Conservation (phyloP, 257 asterid genomes). For the Handroanthus guayacan region DNA sequence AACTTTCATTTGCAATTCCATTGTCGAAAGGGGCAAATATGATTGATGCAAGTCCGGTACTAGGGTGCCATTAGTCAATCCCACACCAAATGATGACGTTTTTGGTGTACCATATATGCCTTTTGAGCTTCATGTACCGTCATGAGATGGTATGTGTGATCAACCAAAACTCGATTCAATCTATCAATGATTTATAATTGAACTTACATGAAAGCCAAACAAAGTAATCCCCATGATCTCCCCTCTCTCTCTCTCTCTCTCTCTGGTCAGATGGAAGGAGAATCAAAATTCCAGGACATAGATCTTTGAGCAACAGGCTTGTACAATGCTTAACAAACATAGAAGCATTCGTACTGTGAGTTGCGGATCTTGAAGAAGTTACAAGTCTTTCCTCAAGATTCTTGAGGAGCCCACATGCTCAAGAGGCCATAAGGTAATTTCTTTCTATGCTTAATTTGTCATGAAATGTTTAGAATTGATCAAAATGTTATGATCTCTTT, state of each 20-base stretch:
- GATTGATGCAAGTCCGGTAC: too few relatives aligned
- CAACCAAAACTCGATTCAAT: too few relatives aligned
- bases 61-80: too few relatives aligned
- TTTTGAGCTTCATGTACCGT: too few relatives aligned
- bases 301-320: conserved; percentile 68
- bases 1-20: too few relatives aligned
- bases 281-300: conserved; percentile 71
- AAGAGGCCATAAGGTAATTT: conserved; percentile 86
- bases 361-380: conserved; percentile 89
- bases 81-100: too few relatives aligned
- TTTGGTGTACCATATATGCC: too few relatives aligned
- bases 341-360: conserved; percentile 80
- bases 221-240: neutral
- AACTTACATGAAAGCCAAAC: too few relatives aligned
- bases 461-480: neutral
- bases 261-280: conserved; percentile 56
- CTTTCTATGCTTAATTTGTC: neutral
- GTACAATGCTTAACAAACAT: conserved; percentile 77
- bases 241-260: conserved; percentile 18
- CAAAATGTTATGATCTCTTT: neutral
- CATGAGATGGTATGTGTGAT: too few relatives aligned
- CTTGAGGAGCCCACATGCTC: conserved; percentile 79
- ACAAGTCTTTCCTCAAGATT: conserved; percentile 78
- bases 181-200: too few relatives aligned
- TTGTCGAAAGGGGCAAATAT: too few relatives aligned